phyloP scores from a whole-genome alignment of 2,329 filamentous ascomycete species.

The Pezicula radicicola region DNA sequence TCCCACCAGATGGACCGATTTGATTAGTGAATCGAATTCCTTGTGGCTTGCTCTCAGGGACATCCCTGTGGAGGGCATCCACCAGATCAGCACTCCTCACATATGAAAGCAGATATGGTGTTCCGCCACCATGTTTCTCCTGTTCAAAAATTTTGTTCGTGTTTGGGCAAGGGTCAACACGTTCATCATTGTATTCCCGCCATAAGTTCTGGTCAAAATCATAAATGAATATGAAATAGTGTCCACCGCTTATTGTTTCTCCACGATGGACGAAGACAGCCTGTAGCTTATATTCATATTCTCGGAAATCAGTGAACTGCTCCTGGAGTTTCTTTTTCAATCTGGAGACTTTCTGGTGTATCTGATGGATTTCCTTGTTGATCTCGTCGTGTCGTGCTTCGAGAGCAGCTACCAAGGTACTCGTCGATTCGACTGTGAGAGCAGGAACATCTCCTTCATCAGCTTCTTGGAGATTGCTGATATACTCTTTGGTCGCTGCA shows the following conservation, averaged over 20 bases:
- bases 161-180: slow-evolving; percentile 66
- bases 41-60: slow-evolving; percentile 11
- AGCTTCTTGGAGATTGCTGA: slow-evolving; percentile 39
- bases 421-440: slow-evolving; percentile 36
- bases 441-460: slow-evolving; percentile 30
- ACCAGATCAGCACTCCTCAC: slow-evolving; percentile 64
- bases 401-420: slow-evolving; percentile 35
- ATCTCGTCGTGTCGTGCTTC: slow-evolving; percentile 41
- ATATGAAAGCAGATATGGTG: slow-evolving; percentile 82
- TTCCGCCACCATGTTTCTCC: slow-evolving; percentile 62
- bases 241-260: slow-evolving; percentile 62
- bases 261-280: slow-evolving; percentile 91
- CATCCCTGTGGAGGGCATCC: slow-evolving; percentile 50
- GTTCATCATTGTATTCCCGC: slow-evolving; percentile 92
- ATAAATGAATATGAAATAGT: slow-evolving; percentile 93
- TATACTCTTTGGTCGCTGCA: slow-evolving; percentile 32
- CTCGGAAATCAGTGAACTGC: slow-evolving; percentile 61
- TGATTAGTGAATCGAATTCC: neutral
- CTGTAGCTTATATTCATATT: slow-evolving; percentile 77
- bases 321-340: slow-evolving; percentile 34
- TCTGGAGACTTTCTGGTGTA: slow-evolving; percentile 31
- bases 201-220: slow-evolving; percentile 81
- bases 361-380: slow-evolving; percentile 44
- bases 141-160: slow-evolving; percentile 66
- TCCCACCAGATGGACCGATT: neutral